A percentile compares a stretch with the other conserved stretches of the same genome.
phyloP scores from a whole-genome alignment of 1,284 basidiomycete species.

The Polyporus tsugae region DNA sequence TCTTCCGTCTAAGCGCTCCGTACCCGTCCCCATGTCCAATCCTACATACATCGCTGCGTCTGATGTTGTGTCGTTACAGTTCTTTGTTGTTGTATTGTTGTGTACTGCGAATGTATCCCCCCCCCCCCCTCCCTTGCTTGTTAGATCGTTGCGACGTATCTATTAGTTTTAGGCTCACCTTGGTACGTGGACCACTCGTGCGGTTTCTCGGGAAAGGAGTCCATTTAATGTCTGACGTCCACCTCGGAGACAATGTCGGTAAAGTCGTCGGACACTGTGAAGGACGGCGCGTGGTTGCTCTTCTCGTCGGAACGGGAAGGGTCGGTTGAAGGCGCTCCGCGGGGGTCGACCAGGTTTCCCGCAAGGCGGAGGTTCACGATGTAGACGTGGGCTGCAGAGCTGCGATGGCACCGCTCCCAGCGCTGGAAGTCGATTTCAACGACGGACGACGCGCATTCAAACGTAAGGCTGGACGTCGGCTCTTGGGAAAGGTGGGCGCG shows the following conservation, averaged over 20 bases:
- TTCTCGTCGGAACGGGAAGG: neutral
- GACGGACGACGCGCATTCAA: neutral
- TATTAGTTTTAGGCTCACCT: neutral
- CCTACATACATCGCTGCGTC: constrained; percentile 8
- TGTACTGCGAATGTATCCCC: constrained; percentile 14
- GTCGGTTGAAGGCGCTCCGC: neutral
- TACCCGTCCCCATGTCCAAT: neutral
- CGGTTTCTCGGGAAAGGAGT: neutral
- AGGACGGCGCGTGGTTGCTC: neutral
- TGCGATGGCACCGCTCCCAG: constrained; percentile 1
- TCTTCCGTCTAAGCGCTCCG: constrained; percentile 7
- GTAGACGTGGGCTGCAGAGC: neutral
- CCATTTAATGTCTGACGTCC: neutral
- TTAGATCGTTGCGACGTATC: neutral
- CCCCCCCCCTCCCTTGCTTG: neutral
- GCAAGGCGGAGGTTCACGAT: neutral
- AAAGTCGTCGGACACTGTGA: neutral
- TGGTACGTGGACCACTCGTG: neutral
- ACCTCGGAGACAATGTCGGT: neutral
- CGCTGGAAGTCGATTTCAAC: neutral
- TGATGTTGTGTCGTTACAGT: neutral
- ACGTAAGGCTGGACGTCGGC: neutral
- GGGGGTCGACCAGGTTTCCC: neutral
- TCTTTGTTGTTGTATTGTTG: constrained; percentile 17
- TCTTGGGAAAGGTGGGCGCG: constrained; percentile 2